Conservation (phyloP, 1,284 basidiomycete genomes). For the Cerrena zonata region DNA sequence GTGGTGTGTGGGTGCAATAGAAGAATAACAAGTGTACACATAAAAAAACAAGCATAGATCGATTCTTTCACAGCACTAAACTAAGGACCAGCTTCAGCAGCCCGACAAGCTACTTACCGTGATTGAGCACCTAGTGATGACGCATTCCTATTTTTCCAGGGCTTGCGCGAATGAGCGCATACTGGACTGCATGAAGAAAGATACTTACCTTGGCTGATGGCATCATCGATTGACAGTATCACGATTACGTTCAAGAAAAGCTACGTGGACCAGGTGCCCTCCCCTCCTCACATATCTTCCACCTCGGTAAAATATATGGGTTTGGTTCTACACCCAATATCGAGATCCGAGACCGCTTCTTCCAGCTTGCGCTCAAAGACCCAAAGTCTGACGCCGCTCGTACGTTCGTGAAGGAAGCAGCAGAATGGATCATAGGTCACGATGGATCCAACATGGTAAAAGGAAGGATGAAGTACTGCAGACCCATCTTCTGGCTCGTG, state of each 20-base stretch:
- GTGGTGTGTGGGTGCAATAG: background rate
- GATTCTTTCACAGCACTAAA: no score
- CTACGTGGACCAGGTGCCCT: no score
- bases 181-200: no score
- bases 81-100: no score
- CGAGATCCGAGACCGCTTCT: conserved; percentile 73
- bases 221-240: no score
- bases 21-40: background rate
- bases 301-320: conserved; percentile 53
- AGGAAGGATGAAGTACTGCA: conserved; percentile 80
- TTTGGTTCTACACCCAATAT: conserved; percentile 53
- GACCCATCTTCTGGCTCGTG: conserved; percentile 57
- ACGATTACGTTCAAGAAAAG: no score
- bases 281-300: conserved; percentile 47
- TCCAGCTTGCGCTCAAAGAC: conserved; percentile 55
- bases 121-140: no score
- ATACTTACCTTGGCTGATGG: no score
- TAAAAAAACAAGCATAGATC: no score
- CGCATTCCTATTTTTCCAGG: no score
- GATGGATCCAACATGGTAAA: conserved; percentile 57
- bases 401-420: conserved; percentile 45
- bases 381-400: conserved; percentile 44
- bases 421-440: conserved; percentile 62
- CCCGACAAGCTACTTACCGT: no score
- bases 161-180: no score